Conservation (phyloP, 768 basidiomycete genomes). For the Agaricus bisporus region DNA sequence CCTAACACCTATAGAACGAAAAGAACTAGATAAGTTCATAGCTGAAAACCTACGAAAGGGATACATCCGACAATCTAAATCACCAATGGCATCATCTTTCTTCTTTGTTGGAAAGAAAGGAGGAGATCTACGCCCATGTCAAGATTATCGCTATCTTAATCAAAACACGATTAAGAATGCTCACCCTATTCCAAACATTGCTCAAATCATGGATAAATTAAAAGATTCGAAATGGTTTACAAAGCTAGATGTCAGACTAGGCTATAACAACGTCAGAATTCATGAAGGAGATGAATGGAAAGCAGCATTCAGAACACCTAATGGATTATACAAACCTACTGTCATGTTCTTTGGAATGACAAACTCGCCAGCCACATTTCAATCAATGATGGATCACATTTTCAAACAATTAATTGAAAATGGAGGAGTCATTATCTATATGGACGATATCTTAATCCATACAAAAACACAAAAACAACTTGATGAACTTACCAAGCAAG, state of each 20-base stretch:
- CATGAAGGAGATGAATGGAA: constrained; percentile 7
- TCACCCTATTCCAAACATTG: constrained; percentile 29
- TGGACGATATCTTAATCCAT: constrained; percentile 35
- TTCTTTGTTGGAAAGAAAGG: constrained; percentile 21
- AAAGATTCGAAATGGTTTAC: constrained; percentile 8
- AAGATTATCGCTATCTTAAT: constrained; percentile 28
- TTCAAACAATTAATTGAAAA: constrained; percentile 15
- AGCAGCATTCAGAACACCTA: constrained; percentile 3
- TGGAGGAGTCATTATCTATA: constrained; percentile 23
- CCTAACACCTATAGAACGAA: constrained; percentile 18
- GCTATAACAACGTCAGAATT: constrained; percentile 6
- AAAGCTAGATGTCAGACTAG: constrained; percentile 3
- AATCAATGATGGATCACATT: constrained; percentile 14
- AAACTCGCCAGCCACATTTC: constrained; percentile 12
- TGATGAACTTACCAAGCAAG: background rate
- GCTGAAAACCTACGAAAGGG: constrained; percentile 4
- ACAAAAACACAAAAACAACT: constrained; percentile 5
- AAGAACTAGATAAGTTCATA: constrained; percentile 1
- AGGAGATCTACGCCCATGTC: constrained; percentile 16
- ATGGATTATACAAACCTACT: constrained; percentile 14
- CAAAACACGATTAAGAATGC: constrained; percentile 23
- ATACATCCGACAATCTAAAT: constrained; percentile 3
- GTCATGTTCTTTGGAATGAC: constrained; percentile 17
- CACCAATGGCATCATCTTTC: constrained; percentile 9
- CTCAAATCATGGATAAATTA: constrained; percentile 19